A percentile compares a stretch with the other conserved stretches of the same genome.
Evolutionary conservation across 164 flowering plant species (phyloP).

Genomic region (Cinnamomum micranthum): DNA sequence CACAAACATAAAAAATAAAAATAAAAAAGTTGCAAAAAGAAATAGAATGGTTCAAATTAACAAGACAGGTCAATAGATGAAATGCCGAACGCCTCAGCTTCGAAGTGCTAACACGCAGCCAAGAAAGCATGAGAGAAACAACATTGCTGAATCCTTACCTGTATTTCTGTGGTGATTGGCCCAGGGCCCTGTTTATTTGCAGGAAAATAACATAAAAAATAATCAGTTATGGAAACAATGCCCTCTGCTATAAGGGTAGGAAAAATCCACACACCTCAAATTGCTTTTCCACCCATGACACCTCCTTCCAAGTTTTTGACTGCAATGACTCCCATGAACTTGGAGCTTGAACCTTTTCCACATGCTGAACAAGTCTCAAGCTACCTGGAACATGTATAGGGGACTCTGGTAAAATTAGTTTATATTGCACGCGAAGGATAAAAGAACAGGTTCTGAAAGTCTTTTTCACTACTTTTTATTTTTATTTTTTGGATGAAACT

Average conservation of each 20-base stretch:
- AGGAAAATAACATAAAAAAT: background rate
- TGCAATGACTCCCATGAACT: conserved; percentile 44
- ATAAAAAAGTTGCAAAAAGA: background rate
- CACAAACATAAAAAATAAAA: background rate
- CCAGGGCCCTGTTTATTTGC: conserved; percentile 49
- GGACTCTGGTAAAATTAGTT: too few species aligned
- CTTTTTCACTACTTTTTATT: too few species aligned
- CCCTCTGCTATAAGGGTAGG: background rate
- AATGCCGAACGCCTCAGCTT: background rate
- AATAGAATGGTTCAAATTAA: background rate
- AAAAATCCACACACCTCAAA: conserved; percentile 48
- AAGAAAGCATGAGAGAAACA: background rate
- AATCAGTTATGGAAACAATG: background rate
- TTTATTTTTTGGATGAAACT: too few species aligned
- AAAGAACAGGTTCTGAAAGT: too few species aligned
- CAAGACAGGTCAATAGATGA: too few species aligned
- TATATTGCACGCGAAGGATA: too few species aligned
- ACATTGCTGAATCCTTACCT: conserved; percentile 34
- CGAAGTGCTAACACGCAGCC: background rate
- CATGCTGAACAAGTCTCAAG: conserved; percentile 82
- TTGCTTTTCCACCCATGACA: conserved; percentile 59
- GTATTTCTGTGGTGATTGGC: conserved; percentile 53
- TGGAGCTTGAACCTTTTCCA: conserved; percentile 63
- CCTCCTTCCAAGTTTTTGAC: conserved; percentile 49
- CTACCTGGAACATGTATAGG: conserved; percentile 44